Percentiles rank a stretch among this genome's conserved stretches.
phyloP scores from a whole-genome alignment of 1,284 basidiomycete genomes.

The Coriolopsis trogii region DNA sequence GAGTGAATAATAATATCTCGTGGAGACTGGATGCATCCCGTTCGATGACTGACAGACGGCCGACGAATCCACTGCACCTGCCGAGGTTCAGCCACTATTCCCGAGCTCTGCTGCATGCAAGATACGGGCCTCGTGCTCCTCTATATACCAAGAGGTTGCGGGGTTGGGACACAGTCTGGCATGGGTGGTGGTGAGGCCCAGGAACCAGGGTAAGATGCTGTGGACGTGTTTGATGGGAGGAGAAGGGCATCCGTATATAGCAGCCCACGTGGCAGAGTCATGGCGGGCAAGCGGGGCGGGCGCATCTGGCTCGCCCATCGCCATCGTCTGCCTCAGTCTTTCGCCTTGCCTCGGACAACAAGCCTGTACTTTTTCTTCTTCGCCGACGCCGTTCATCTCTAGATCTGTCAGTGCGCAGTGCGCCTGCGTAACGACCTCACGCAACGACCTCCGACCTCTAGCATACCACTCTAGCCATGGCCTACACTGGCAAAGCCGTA shows the following conservation, averaged over 20 bases:
- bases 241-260: background rate
- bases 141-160: too few relatives aligned
- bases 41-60: too few relatives aligned
- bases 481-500: slow-evolving; percentile 55
- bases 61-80: too few relatives aligned
- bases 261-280: slow-evolving; percentile 21
- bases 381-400: slow-evolving; percentile 32
- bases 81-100: too few relatives aligned
- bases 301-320: background rate
- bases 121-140: too few relatives aligned
- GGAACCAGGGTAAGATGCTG: too few relatives aligned
- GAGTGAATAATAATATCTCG: too few relatives aligned
- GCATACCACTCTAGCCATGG: slow-evolving; percentile 34
- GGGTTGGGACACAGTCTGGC: too few relatives aligned
- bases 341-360: slow-evolving; percentile 8
- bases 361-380: slow-evolving; percentile 18
- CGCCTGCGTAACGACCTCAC: slow-evolving; percentile 47
- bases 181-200: too few relatives aligned
- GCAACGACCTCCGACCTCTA: slow-evolving; percentile 27
- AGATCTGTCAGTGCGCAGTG: slow-evolving; percentile 54
- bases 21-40: too few relatives aligned
- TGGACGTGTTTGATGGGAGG: background rate
- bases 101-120: too few relatives aligned
- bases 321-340: slow-evolving; percentile 4
- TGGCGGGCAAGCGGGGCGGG: slow-evolving; percentile 11